Evolutionary conservation across 192 early-diverging fungal species (phyloP).

Genomic region (Phlyctochytrium arcticum): DNA sequence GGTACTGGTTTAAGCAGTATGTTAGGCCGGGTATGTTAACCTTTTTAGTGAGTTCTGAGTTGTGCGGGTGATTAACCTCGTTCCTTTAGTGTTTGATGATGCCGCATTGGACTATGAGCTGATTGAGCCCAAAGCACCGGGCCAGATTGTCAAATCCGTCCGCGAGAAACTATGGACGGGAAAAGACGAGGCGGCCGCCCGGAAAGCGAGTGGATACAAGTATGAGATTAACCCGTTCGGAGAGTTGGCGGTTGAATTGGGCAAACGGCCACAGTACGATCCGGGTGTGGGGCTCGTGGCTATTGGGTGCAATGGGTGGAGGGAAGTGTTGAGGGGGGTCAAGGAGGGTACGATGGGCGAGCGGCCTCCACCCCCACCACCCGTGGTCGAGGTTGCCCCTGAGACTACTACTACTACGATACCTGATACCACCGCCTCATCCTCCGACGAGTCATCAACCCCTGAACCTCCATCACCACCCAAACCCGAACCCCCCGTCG

Average conservation of each 20-base stretch:
- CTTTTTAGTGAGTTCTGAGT: not conserved
- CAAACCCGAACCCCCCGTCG: not conserved
- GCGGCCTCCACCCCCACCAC: conserved; percentile 10
- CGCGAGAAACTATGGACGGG: conserved; percentile 34
- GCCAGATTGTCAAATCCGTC: conserved; percentile 9
- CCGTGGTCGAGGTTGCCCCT: not conserved
- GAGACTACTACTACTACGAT: not conserved
- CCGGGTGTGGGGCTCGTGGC: conserved; percentile 29
- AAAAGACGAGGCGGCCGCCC: conserved; percentile 20
- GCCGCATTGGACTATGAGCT: conserved; percentile 42
- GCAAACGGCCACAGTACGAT: conserved; percentile 27
- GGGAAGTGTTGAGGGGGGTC: conserved; percentile 32
- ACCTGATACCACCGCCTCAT: not conserved
- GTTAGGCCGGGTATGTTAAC: conserved; percentile 34
- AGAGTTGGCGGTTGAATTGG: not conserved
- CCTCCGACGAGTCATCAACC: conserved; percentile 1
- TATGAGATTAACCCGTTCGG: conserved; percentile 1
- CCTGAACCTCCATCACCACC: not conserved
- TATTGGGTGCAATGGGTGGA: conserved; percentile 36
- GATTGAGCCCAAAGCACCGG: conserved; percentile 16
- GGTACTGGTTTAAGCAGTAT: conserved; percentile 41
- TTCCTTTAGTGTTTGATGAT: conserved; percentile 33
- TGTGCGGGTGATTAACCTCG: no score
- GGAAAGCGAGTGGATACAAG: not conserved
- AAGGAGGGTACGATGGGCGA: conserved; percentile 27